These are phyloP conservation scores for Marchantia paleacea DNA, from an alignment of 225 moss, liverwort and hornwort genomes.

Conservation along the genomic window DNA sequence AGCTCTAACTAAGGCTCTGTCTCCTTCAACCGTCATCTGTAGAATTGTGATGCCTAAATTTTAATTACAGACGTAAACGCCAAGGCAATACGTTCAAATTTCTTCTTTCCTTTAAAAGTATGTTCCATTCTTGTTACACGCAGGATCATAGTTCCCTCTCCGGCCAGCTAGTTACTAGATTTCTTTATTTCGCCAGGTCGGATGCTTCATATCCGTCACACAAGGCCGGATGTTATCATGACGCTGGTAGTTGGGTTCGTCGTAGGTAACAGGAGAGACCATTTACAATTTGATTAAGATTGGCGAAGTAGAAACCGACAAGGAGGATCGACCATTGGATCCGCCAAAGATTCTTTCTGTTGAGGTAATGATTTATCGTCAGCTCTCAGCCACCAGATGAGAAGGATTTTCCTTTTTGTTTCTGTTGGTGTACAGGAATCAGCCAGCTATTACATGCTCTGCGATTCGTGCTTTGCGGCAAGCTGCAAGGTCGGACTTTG, in stretches of 20 bases:
- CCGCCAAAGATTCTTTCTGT: slow-evolving; percentile 82
- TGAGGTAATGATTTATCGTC: slow-evolving; percentile 46
- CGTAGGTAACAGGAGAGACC: slow-evolving; percentile 93
- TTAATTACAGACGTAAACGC: neutral
- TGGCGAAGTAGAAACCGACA: slow-evolving; percentile 78
- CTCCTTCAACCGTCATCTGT: neutral
- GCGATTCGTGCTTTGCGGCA: neutral
- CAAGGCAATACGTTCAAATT: neutral
- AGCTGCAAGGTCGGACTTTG: slow-evolving; percentile 9
- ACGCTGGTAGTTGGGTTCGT: neutral
- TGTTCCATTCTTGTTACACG: too few species aligned
- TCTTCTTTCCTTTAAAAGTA: neutral
- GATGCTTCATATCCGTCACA: neutral
- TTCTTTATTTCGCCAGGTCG: too few species aligned
- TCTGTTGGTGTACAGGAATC: neutral
- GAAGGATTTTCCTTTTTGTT: neutral
- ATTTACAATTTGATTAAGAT: slow-evolving; percentile 92
- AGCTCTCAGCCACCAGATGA: neutral
- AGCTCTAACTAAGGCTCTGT: neutral
- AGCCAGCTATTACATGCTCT: neutral
- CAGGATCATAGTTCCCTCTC: too few species aligned
- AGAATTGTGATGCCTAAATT: neutral
- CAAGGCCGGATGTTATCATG: neutral
- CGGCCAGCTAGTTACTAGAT: neutral
- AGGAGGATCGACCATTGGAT: slow-evolving; percentile 79